Evolutionary conservation across 495 filamentous ascomycete species (phyloP).

Genomic region (Penicillium flavigenum): DNA sequence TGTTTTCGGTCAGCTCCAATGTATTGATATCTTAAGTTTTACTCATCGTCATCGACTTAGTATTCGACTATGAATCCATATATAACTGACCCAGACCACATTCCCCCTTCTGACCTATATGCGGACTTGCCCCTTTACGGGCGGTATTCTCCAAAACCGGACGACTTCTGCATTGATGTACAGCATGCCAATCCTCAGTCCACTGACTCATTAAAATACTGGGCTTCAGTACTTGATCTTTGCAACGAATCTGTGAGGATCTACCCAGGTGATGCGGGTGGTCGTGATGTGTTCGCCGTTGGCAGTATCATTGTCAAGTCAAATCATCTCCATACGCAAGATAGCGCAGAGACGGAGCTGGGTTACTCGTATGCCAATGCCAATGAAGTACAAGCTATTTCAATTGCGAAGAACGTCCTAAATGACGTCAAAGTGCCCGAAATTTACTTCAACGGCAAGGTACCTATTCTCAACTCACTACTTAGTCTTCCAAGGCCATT

Average conservation of each 20-base stretch:
- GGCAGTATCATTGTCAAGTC: conserved; percentile 50
- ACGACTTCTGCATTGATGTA: conserved; percentile 34
- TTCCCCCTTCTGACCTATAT: conserved; percentile 35
- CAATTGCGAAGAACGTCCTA: conserved; percentile 32
- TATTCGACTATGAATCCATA: conserved; percentile 23
- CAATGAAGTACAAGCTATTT: conserved; percentile 41
- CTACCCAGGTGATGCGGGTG: conserved; percentile 37
- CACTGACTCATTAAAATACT: conserved; percentile 36
- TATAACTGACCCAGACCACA: conserved; percentile 34
- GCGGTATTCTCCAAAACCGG: conserved; percentile 32
- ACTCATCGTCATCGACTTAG: neutral
- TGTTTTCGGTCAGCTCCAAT: neutral
- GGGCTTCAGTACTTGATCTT: conserved; percentile 34
- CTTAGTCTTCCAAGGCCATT: too few relatives aligned
- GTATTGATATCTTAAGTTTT: too few relatives aligned
- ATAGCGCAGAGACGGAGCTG: neutral
- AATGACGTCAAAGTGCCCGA: conserved; percentile 37
- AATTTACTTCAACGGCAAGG: conserved; percentile 45
- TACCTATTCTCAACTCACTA: conserved; percentile 13
- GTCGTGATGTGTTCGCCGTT: conserved; percentile 46
- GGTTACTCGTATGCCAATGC: conserved; percentile 40
- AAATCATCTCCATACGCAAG: conserved; percentile 34
- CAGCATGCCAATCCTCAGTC: conserved; percentile 35
- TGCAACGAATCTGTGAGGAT: conserved; percentile 35
- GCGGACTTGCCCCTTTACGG: conserved; percentile 40